Percentiles rank a stretch among this genome's conserved stretches.
phyloP scores from a whole-genome alignment of 495 filamentous ascomycete species.

The Daldinia bambusicola region DNA sequence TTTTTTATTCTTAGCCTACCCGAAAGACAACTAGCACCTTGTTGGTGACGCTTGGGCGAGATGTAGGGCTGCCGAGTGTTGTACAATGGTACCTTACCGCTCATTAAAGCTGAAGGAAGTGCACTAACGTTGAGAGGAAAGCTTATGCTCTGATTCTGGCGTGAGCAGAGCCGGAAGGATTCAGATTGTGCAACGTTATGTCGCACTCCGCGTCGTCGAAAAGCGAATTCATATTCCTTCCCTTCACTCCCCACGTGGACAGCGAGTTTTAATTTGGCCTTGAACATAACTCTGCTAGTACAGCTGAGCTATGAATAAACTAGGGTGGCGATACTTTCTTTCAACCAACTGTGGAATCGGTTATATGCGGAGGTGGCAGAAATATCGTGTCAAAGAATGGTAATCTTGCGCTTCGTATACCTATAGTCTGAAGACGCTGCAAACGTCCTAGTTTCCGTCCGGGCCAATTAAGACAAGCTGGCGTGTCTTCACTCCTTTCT shows the following conservation, averaged over 20 bases:
- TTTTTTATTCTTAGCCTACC: neutral
- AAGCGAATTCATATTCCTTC: constrained; percentile 22
- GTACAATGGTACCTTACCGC: constrained; percentile 9
- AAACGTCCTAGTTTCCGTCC: constrained; percentile 22
- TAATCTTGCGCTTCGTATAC: constrained; percentile 19
- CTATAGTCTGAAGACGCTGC: constrained; percentile 4
- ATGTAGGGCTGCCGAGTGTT: constrained; percentile 22
- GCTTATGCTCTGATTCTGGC: constrained; percentile 18
- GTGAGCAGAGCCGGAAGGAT: constrained; percentile 35
- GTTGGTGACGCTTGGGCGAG: constrained; percentile 16
- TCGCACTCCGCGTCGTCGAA: constrained; percentile 25
- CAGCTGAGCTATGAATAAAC: constrained; percentile 30
- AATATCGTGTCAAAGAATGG: constrained; percentile 26
- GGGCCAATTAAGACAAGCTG: constrained; percentile 1
- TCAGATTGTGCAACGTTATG: constrained; percentile 36
- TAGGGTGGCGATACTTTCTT: constrained; percentile 26
- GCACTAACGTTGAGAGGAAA: constrained; percentile 4
- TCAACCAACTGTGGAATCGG: constrained; percentile 8
- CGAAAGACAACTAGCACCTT: neutral
- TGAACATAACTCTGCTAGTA: constrained; percentile 17
- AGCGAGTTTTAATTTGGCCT: constrained; percentile 15
- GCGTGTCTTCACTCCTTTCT: neutral
- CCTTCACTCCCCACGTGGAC: constrained; percentile 35
- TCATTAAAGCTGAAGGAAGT: constrained; percentile 11
- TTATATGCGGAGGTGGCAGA: constrained; percentile 28